A percentile compares a stretch with the other conserved stretches of the same genome.
These are phyloP conservation scores for Leccinum arenicola DNA, from an alignment of 768 basidiomycete species.

Conservation along the genomic window DNA sequence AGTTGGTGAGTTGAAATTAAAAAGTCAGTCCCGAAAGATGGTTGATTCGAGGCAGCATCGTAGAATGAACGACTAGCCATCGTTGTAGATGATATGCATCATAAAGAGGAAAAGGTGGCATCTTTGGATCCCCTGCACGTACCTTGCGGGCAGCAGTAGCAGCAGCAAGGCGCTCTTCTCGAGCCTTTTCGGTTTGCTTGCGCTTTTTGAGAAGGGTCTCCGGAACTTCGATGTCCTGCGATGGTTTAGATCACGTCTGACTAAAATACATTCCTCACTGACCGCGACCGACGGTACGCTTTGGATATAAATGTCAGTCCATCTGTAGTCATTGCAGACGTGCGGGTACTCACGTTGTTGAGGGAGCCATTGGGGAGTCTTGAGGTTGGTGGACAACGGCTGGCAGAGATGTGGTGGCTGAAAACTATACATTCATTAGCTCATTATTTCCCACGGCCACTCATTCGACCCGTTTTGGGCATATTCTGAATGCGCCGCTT, in stretches of 20 bases:
- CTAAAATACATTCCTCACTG: constrained; percentile 18
- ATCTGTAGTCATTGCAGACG: not conserved
- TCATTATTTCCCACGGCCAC: constrained; percentile 24
- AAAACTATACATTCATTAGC: constrained; percentile 36
- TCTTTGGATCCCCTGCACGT: constrained; percentile 28
- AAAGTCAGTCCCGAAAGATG: constrained; percentile 75
- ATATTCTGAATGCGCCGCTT: no score
- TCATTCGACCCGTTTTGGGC: not conserved
- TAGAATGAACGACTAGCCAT: constrained; percentile 68
- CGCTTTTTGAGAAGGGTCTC: constrained; percentile 99
- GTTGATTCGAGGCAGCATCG: constrained; percentile 83
- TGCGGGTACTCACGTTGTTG: constrained; percentile 47
- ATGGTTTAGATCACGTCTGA: constrained; percentile 13
- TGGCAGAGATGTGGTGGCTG: constrained; percentile 35
- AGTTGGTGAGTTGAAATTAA: not conserved
- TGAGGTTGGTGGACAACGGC: constrained; percentile 32
- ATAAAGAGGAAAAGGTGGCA: constrained; percentile 36
- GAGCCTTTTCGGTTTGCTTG: constrained; percentile 95
- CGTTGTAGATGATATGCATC: constrained; percentile 78
- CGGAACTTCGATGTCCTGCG: constrained; percentile 90
- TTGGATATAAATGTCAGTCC: not conserved
- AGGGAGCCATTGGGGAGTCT: constrained; percentile 44
- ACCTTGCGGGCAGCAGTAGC: constrained; percentile 89
- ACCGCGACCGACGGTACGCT: constrained; percentile 51
- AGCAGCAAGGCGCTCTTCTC: constrained; percentile 87